A percentile compares a stretch with the other conserved stretches of the same genome.
phyloP scores from a whole-genome alignment of 768 basidiomycete species.

The Lactifluus echinatus region DNA sequence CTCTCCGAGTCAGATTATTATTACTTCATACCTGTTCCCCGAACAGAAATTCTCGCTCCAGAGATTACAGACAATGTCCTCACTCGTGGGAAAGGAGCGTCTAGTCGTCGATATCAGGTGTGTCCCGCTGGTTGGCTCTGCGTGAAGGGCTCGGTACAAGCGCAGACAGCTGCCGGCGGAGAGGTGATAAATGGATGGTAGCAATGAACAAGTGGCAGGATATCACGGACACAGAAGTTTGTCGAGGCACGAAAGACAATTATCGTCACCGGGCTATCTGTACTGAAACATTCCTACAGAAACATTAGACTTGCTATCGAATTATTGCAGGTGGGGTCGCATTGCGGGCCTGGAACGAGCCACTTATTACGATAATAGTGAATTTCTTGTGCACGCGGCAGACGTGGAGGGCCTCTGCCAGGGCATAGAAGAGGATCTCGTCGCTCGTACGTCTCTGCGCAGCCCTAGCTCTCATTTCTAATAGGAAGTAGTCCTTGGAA shows the following conservation, averaged over 20 bases:
- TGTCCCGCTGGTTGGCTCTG: slow-evolving; percentile 14
- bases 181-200: slow-evolving; percentile 76
- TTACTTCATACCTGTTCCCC: slow-evolving; percentile 96
- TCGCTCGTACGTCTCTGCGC: slow-evolving; percentile 41
- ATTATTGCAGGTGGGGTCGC: slow-evolving; percentile 63
- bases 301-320: slow-evolving; percentile 63
- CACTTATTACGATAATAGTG: slow-evolving; percentile 38
- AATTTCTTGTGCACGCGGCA: slow-evolving; percentile 95
- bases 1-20: slow-evolving; percentile 61
- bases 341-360: background rate
- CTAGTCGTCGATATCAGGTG: slow-evolving; percentile 95
- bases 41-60: slow-evolving; percentile 67
- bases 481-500: slow-evolving; percentile 58
- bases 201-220: slow-evolving; percentile 99
- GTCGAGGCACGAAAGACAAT: slow-evolving; percentile 45
- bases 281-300: slow-evolving; percentile 37
- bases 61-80: slow-evolving; percentile 53
- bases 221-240: slow-evolving; percentile 90
- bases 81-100: slow-evolving; percentile 66
- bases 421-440: slow-evolving; percentile 89
- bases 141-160: background rate
- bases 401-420: slow-evolving; percentile 97
- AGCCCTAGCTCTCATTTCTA: slow-evolving; percentile 15
- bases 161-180: slow-evolving; percentile 63
- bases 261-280: background rate